Evolutionary conservation across 441 rosid genomes (phyloP), one percentile per base, ranked within the genome.

Genomic region (Capsella rubella): DNA sequence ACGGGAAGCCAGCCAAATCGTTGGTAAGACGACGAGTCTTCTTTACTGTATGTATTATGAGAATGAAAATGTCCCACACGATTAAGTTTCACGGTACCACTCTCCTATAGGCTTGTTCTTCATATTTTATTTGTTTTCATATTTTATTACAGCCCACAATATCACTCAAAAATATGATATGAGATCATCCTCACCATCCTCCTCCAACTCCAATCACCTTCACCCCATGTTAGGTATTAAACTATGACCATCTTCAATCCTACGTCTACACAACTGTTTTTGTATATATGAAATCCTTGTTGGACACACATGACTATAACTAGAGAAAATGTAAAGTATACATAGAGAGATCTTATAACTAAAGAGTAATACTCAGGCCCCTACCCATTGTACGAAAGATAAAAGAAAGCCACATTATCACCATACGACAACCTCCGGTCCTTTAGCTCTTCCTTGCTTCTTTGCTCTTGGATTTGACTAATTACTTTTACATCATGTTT

Each of bases 1-100:
- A 69, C 39, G 71, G 71, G 58, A 55, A 55, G 75, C 66, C 75
- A 75, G 68, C 74, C 15, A 76, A 76, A 35, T 31, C 63, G 2
- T 49, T 62, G 21, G 66, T 68, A 61, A 69, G 64, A 60, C 14
- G 50, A 67, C 56, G 69, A 67, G 62, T 53, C 53, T 53, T 29
- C 37, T 34, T 34, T 6, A 6, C 25, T 21, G 25, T 6, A 34
- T 21, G 25, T 6, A 34, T 34, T 34, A 32, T 25, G 40, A 42
- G 28, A 42, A 62, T 61, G 56, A 43, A 21, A 53, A 61, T 68
- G 79, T 68, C 59, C 57, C 56, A 75, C 79, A 75, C 74, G 79
- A 68, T 68, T 51, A 32, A 6, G 57, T 7, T 15, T 50, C 60
- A 61, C 25, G 32, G 4, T 40, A 39, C 10, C 27, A 34, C 56